These are phyloP conservation scores for Tetrastigma voinierianum DNA, from an alignment of 164 flowering plant genomes.

Conservation along the genomic window DNA sequence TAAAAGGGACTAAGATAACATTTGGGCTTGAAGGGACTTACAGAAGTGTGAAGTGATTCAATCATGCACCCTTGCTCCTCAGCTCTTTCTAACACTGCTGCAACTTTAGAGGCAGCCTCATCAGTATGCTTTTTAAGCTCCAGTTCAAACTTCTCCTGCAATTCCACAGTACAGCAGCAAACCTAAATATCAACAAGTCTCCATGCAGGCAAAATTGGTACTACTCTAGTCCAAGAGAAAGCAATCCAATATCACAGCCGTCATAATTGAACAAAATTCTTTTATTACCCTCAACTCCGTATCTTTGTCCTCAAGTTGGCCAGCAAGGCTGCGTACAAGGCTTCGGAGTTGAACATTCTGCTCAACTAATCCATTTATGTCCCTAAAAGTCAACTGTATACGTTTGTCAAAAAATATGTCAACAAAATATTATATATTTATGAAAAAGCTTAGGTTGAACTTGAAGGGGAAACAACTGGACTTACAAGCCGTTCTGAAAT, in stretches of 20 bases:
- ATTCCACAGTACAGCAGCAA: not conserved
- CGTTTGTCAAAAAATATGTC: not conserved
- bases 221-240: not conserved
- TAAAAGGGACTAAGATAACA: not conserved
- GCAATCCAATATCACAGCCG: not conserved
- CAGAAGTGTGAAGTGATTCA: slow-evolving; percentile 88
- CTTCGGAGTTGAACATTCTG: slow-evolving; percentile 91
- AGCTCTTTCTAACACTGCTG: slow-evolving; percentile 68
- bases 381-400: slow-evolving; percentile 77
- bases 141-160: slow-evolving; percentile 64
- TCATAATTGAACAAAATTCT: not conserved
- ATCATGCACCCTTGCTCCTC: slow-evolving; percentile 91
- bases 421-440: not conserved
- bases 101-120: slow-evolving; percentile 80
- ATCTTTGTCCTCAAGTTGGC: slow-evolving; percentile 58
- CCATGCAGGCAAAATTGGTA: not conserved
- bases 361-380: slow-evolving; percentile 86
- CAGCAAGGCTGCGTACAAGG: slow-evolving; percentile 74
- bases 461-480: not conserved
- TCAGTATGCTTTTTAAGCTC: slow-evolving; percentile 69
- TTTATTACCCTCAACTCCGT: slow-evolving; percentile 56
- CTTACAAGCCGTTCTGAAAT: slow-evolving; percentile 58
- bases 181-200: not conserved
- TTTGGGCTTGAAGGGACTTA: slow-evolving; percentile 24
- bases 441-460: not conserved